phyloP scores from a whole-genome alignment of 225 moss, liverwort and hornwort genomes.

The Physcomitrium patens region DNA sequence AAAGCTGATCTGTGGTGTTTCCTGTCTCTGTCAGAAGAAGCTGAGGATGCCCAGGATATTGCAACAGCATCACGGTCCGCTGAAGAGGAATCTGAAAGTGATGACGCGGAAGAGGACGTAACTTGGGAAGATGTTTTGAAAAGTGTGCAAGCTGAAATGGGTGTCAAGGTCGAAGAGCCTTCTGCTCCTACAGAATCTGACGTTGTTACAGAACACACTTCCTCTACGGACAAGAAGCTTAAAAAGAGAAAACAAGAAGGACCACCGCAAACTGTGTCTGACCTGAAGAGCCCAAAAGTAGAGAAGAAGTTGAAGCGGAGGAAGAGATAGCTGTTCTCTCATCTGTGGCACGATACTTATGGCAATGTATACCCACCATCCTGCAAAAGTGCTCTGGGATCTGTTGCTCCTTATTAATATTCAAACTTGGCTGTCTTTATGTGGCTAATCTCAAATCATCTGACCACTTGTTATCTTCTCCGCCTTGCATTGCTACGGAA shows the following conservation, averaged over 20 bases:
- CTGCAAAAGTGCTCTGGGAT: background rate
- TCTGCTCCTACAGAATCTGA: slow-evolving; percentile 19
- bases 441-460: too few relatives aligned
- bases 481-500: too few relatives aligned
- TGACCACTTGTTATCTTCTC: too few relatives aligned
- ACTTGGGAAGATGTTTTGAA: slow-evolving; percentile 92
- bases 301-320: slow-evolving; percentile 49
- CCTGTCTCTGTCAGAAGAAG: slow-evolving; percentile 26
- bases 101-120: slow-evolving; percentile 64
- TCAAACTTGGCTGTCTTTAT: too few relatives aligned
- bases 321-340: slow-evolving; percentile 43
- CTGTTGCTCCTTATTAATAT: background rate
- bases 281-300: slow-evolving; percentile 27
- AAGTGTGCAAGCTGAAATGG: slow-evolving; percentile 85
- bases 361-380: background rate
- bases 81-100: slow-evolving; percentile 38
- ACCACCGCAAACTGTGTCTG: background rate
- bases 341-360: slow-evolving; percentile 3
- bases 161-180: slow-evolving; percentile 42
- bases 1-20: slow-evolving; percentile 6
- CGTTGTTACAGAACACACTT: slow-evolving; percentile 21
- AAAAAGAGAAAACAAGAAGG: slow-evolving; percentile 58
- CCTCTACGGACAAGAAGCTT: slow-evolving; percentile 18
- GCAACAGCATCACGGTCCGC: slow-evolving; percentile 21
- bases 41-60: slow-evolving; percentile 25